These are phyloP conservation scores for Suillus subluteus DNA, from an alignment of 768 basidiomycete species.

Conservation along the genomic window DNA sequence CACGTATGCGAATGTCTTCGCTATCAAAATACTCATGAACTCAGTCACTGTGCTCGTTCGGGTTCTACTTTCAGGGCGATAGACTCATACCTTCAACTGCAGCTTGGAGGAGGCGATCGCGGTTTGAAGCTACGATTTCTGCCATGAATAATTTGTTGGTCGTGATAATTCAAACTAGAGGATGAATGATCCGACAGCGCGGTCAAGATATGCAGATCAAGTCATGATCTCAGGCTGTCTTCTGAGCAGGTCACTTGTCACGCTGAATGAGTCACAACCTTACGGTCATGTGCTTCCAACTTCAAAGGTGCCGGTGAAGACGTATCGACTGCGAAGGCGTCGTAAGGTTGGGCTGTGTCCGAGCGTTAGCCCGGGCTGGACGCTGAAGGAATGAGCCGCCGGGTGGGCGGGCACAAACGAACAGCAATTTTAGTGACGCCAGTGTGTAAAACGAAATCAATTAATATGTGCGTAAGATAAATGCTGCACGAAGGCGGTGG, in stretches of 20 bases:
- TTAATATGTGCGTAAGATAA: too few species aligned
- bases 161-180: neutral
- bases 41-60: slow-evolving; percentile 15
- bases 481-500: too few species aligned
- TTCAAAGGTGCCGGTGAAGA: too few species aligned
- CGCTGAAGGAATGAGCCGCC: too few species aligned
- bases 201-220: neutral
- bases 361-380: too few species aligned
- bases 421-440: too few species aligned
- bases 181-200: neutral
- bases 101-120: slow-evolving; percentile 53
- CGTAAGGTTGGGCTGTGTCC: too few species aligned
- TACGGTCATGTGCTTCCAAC: too few species aligned
- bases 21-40: slow-evolving; percentile 37
- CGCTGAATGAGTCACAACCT: neutral
- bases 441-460: too few species aligned
- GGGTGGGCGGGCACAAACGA: too few species aligned
- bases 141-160: slow-evolving; percentile 9
- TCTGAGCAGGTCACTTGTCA: neutral
- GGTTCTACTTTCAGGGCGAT: slow-evolving; percentile 1
- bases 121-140: slow-evolving; percentile 45
- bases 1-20: slow-evolving; percentile 72
- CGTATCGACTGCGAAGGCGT: too few species aligned
- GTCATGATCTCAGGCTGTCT: neutral
- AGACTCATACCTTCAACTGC: slow-evolving; percentile 57